Conservation (phyloP, 2,329 filamentous ascomycete genomes). For the Didymella segeticola region DNA sequence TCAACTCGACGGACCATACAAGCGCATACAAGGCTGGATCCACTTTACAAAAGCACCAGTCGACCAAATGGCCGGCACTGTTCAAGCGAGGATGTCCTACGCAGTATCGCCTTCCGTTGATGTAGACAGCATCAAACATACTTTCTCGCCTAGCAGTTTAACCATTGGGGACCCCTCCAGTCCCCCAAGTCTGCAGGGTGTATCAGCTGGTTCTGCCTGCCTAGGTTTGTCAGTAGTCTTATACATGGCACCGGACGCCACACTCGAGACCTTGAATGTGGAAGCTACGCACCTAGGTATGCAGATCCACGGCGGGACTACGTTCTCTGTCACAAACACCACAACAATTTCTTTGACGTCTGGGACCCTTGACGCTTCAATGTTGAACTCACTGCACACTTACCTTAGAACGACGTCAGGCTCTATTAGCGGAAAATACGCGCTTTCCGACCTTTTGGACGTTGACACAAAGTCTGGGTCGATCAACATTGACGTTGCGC, state of each 20-base stretch:
- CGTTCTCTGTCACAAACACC: slow-evolving; percentile 41
- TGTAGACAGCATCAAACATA: slow-evolving; percentile 40
- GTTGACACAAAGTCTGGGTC: slow-evolving; percentile 52
- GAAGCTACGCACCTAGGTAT: slow-evolving; percentile 48
- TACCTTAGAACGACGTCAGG: slow-evolving; percentile 50
- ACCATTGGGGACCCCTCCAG: slow-evolving; percentile 36
- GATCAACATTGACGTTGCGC: slow-evolving; percentile 50
- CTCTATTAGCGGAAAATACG: slow-evolving; percentile 51
- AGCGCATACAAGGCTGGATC: slow-evolving; percentile 48
- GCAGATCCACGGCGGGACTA: slow-evolving; percentile 42
- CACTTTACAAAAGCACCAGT: slow-evolving; percentile 45
- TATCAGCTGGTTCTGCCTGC: slow-evolving; percentile 38
- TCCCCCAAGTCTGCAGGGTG: slow-evolving; percentile 33
- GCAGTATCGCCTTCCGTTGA: slow-evolving; percentile 45
- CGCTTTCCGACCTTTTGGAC: slow-evolving; percentile 50
- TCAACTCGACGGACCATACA: slow-evolving; percentile 41
- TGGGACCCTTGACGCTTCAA: slow-evolving; percentile 42
- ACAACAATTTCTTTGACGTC: slow-evolving; percentile 44
- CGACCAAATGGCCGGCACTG: slow-evolving; percentile 44
- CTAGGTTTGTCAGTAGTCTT: slow-evolving; percentile 49
- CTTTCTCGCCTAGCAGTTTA: slow-evolving; percentile 29
- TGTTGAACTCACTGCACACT: slow-evolving; percentile 49
- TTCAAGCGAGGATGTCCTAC: slow-evolving; percentile 47
- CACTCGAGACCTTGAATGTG: slow-evolving; percentile 45
- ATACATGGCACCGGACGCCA: slow-evolving; percentile 44